Percentiles rank a stretch among this genome's conserved stretches.
These are phyloP conservation scores for Mytilinidion resinicola DNA, from an alignment of 495 filamentous ascomycete species.

Conservation along the genomic window DNA sequence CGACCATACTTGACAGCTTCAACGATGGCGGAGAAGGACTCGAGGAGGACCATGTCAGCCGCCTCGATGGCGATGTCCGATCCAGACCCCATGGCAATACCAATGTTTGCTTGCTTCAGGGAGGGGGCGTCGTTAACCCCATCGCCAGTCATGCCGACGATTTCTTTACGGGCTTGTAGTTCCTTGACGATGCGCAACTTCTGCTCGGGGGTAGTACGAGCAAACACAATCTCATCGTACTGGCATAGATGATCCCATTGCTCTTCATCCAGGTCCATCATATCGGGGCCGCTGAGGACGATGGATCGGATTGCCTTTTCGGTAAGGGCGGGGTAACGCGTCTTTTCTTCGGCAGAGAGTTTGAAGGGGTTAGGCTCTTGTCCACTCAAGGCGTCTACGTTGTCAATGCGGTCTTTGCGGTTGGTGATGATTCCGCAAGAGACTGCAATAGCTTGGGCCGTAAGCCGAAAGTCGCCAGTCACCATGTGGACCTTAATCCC, in stretches of 20 bases:
- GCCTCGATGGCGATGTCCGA: slow-evolving; percentile 63
- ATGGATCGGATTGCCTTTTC: slow-evolving; percentile 30
- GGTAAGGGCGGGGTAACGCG: not conserved
- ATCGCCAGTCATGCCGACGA: slow-evolving; percentile 52
- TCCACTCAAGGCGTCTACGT: slow-evolving; percentile 35
- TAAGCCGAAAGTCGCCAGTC: slow-evolving; percentile 67
- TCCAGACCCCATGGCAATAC: slow-evolving; percentile 48
- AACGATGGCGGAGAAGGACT: slow-evolving; percentile 60
- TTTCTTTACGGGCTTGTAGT: slow-evolving; percentile 48
- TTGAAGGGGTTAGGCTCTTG: not conserved
- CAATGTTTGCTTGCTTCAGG: slow-evolving; percentile 49
- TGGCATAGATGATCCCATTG: slow-evolving; percentile 53
- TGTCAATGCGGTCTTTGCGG: slow-evolving; percentile 33
- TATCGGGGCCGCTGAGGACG: slow-evolving; percentile 52
- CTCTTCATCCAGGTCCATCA: slow-evolving; percentile 49
- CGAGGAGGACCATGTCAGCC: slow-evolving; percentile 63
- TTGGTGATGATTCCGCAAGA: slow-evolving; percentile 59
- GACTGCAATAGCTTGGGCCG: slow-evolving; percentile 60
- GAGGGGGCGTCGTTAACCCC: slow-evolving; percentile 56
- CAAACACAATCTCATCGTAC: slow-evolving; percentile 61
- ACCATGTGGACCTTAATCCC: slow-evolving; percentile 64
- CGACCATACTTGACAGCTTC: slow-evolving; percentile 58
- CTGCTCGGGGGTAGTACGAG: slow-evolving; percentile 67
- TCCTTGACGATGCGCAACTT: slow-evolving; percentile 69
- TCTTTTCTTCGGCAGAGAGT: not conserved